Conservation (phyloP, 345 rosid species). For the Anacardium occidentale region DNA sequence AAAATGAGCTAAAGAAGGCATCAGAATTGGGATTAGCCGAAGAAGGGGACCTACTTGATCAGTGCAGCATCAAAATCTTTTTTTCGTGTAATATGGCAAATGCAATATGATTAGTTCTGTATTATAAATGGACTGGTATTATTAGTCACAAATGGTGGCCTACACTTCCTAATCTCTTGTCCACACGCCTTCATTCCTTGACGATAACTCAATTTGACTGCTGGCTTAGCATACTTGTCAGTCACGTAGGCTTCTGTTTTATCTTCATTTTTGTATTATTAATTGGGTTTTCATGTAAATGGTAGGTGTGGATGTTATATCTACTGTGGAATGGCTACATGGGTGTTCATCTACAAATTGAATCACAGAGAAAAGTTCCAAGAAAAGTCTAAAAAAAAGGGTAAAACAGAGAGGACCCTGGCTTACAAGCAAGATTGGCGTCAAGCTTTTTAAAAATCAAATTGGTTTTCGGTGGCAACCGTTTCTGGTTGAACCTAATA, state of each 20-base stretch:
- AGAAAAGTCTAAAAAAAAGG: background rate
- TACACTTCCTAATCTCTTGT: slow-evolving; percentile 34
- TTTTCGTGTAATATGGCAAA: background rate
- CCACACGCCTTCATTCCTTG: slow-evolving; percentile 40
- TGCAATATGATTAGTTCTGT: background rate
- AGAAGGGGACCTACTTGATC: background rate
- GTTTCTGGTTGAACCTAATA: background rate
- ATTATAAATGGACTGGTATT: background rate
- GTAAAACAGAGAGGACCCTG: background rate
- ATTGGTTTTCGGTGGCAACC: background rate
- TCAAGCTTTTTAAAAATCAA: background rate
- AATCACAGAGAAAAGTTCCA: background rate
- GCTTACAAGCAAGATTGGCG: background rate
- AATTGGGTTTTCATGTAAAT: background rate
- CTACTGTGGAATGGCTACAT: slow-evolving; percentile 21
- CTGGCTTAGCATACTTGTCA: no score
- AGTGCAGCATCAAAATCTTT: background rate
- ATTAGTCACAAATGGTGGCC: slow-evolving; percentile 21
- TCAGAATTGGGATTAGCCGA: background rate
- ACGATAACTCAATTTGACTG: slow-evolving; percentile 28
- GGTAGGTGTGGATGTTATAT: slow-evolving; percentile 42
- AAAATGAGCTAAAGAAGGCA: background rate
- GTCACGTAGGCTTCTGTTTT: no score
- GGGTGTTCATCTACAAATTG: slow-evolving; percentile 13
- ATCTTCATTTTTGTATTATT: background rate